Percentiles rank a stretch among this genome's conserved stretches.
Evolutionary conservation across 768 basidiomycete genomes (phyloP).

Genomic region (Mycena kentingensis): DNA sequence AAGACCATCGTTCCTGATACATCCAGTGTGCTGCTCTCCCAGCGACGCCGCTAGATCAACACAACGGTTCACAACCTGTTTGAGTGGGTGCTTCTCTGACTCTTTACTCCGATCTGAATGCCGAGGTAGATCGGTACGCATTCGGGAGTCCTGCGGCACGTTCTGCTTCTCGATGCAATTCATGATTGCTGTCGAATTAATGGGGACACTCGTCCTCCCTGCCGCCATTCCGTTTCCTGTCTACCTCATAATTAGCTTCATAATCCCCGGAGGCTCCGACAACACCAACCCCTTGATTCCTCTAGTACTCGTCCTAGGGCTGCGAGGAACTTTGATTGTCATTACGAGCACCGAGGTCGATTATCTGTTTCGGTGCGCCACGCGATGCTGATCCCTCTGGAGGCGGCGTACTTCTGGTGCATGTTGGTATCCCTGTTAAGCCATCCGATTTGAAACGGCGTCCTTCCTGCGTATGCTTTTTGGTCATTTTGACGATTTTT

Average conservation of each 20-base stretch:
- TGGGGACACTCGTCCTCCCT: constrained; percentile 76
- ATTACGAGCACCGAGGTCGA: constrained; percentile 38
- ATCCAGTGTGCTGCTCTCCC: constrained; percentile 72
- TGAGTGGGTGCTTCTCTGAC: constrained; percentile 34
- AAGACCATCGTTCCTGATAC: constrained; percentile 86
- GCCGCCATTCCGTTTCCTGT: constrained; percentile 82
- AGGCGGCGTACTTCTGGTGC: background rate
- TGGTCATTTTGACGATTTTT: constrained; percentile 82
- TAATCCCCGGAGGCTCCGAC: constrained; percentile 59
- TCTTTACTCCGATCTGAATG: background rate
- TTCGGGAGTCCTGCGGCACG: constrained; percentile 81
- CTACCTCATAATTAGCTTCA: constrained; percentile 69
- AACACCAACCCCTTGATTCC: constrained; percentile 71
- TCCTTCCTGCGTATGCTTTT: constrained; percentile 73
- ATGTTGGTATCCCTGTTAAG: constrained; percentile 76
- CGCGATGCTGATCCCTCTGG: too few relatives aligned
- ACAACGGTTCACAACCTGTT: constrained; percentile 81
- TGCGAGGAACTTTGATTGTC: constrained; percentile 77
- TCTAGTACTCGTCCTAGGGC: constrained; percentile 73
- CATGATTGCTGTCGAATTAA: constrained; percentile 79
- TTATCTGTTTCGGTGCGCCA: too few relatives aligned
- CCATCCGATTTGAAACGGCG: constrained; percentile 77
- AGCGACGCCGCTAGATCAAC: constrained; percentile 85
- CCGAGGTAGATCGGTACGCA: constrained; percentile 50
- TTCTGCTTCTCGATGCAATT: constrained; percentile 92